Base-by-base conservation (phyloP, 192 early-diverging fungal genomes). In the Coemansia sp. region DNA sequence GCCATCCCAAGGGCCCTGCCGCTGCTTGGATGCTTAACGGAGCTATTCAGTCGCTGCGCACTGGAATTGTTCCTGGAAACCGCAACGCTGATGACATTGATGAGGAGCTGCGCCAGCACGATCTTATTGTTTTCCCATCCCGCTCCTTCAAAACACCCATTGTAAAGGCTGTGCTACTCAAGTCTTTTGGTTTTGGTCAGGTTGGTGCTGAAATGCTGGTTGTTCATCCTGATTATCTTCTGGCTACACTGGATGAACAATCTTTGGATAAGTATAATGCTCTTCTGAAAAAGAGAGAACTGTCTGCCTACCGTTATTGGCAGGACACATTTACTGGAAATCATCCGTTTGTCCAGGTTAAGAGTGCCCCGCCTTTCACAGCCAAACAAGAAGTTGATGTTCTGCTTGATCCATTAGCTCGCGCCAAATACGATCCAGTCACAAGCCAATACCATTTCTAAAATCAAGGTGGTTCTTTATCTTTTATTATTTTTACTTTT, bases 21-120 rank as follows among this genome's bases (percentile, higher is more conserved):
- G 95, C 93, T 54, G 92, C 92, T 5, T 98, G 94, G 94, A 96
- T 95, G 94, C 87, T 93, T 71, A 98, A 95, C 86, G 92, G 94
- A 68, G 87, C 92, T 33, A 71, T 98, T 30, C 94, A 98, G 80
- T 72, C 85, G 54, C 79, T 98, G 50, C 88, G 91, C 60, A 90
- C 88, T 23, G 93, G 94, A 71, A 77, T 94, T 46, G 85, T 96
- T 36, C 95, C 95, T 7, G 95, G 95, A 33, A 98, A 98, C 86
- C 92, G 93, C 72, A 95, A 98, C 66, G 71, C 74, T 1, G 74
- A 76, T 52, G 71, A 72, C 29, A 70, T 76, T 33, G 74, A 67
- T 59, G 76, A 73, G 54, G 75, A 84, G 0, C 84, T 95, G 68
- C 74, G 80, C 22, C 80, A 93, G 65, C 92, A 85, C 70, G 90